These are phyloP conservation scores for Tolypocladium endophyticum DNA, from an alignment of 2,329 filamentous ascomycete species.

Conservation along the genomic window DNA sequence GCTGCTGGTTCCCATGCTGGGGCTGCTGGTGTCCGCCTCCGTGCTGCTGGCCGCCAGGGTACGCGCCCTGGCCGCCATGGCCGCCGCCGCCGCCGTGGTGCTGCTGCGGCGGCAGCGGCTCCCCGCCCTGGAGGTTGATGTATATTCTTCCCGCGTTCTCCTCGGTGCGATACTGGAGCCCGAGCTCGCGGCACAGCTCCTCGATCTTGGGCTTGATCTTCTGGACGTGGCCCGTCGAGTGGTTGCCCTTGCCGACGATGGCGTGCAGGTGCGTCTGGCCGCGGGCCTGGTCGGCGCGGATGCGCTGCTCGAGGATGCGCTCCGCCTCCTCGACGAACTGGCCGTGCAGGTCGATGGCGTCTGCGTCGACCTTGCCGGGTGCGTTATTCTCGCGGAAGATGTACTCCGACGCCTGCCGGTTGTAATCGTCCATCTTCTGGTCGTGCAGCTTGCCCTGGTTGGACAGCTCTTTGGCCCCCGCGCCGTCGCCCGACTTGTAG, in stretches of 20 bases:
- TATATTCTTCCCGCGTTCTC: slow-evolving; percentile 84
- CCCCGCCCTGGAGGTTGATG: slow-evolving; percentile 70
- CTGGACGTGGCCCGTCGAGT: slow-evolving; percentile 70
- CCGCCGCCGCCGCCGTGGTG: slow-evolving; percentile 20
- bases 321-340: slow-evolving; percentile 93
- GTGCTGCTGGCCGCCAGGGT: slow-evolving; percentile 16
- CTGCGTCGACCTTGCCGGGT: slow-evolving; percentile 57
- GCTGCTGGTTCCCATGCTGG: slow-evolving; percentile 30
- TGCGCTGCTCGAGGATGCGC: slow-evolving; percentile 76
- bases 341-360: slow-evolving; percentile 90
- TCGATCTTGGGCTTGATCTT: slow-evolving; percentile 96
- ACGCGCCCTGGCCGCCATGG: slow-evolving; percentile 20
- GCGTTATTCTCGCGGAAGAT: slow-evolving; percentile 96
- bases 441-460: slow-evolving; percentile 80
- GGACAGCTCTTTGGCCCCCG: slow-evolving; percentile 69
- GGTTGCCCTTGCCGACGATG: slow-evolving; percentile 93
- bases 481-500: slow-evolving; percentile 75
- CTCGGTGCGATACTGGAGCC: slow-evolving; percentile 75
- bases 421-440: slow-evolving; percentile 76
- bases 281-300: slow-evolving; percentile 61
- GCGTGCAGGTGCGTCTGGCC: slow-evolving; percentile 82
- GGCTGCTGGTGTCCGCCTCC: slow-evolving; percentile 29
- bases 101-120: slow-evolving; percentile 38
- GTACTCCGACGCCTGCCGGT: slow-evolving; percentile 81
- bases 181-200: slow-evolving; percentile 71